Percentiles rank a stretch among this genome's conserved stretches.
Evolutionary conservation across 2,329 filamentous ascomycete species (phyloP).

Genomic region (Didymella segeticola): DNA sequence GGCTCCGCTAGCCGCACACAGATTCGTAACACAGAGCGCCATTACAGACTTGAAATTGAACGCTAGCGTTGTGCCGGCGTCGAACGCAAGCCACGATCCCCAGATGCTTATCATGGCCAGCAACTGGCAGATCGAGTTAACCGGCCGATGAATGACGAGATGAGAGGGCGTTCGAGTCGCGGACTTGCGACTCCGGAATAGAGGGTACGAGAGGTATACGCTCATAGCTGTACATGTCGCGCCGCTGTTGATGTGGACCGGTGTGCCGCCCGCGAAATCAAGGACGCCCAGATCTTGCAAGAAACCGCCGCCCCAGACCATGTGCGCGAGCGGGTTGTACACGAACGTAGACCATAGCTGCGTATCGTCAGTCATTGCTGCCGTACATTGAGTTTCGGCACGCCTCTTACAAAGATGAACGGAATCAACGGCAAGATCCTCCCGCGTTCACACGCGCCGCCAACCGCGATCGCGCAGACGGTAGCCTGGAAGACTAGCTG

Average conservation of each 20-base stretch:
- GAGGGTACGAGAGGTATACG: conserved; percentile 59
- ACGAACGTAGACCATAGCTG: conserved; percentile 59
- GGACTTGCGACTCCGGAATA: conserved; percentile 56
- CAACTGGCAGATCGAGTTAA: conserved; percentile 58
- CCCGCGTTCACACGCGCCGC: conserved; percentile 58
- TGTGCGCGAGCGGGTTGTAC: conserved; percentile 57
- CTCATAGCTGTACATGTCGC: conserved; percentile 55
- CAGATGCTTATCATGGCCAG: conserved; percentile 59
- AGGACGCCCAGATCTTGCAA: conserved; percentile 54
- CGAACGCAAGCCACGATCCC: conserved; percentile 61
- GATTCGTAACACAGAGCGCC: conserved; percentile 58
- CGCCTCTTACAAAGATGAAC: conserved; percentile 56
- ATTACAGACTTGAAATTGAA: conserved; percentile 60
- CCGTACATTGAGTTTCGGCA: no score
- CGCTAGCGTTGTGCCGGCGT: conserved; percentile 57
- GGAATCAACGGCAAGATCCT: conserved; percentile 55
- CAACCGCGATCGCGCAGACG: conserved; percentile 59
- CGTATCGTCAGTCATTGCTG: neutral
- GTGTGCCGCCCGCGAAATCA: conserved; percentile 56
- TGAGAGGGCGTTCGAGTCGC: conserved; percentile 55
- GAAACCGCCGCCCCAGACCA: conserved; percentile 58
- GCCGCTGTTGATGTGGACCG: conserved; percentile 45
- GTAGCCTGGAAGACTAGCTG: conserved; percentile 60
- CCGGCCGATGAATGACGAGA: conserved; percentile 56
- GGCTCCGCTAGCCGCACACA: conserved; percentile 57